These are phyloP conservation scores for Pyrenopolyporus hunteri DNA, from an alignment of 495 filamentous ascomycete species.

Conservation along the genomic window DNA sequence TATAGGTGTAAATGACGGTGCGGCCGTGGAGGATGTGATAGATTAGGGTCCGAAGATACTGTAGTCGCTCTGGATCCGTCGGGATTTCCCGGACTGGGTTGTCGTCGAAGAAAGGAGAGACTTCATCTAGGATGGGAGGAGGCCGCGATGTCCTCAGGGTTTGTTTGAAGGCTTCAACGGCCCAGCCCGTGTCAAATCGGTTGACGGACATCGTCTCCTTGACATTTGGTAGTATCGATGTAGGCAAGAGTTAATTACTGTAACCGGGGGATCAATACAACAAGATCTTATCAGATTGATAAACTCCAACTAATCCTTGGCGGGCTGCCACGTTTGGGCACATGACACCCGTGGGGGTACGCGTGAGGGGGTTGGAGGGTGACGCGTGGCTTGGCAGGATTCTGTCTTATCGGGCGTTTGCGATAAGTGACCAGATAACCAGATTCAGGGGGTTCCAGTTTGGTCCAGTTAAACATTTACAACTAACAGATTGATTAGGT, in stretches of 20 bases:
- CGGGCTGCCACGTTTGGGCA: not conserved
- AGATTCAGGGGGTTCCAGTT: too few relatives aligned
- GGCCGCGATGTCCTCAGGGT: conserved; percentile 33
- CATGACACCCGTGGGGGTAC: not conserved
- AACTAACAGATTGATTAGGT: too few relatives aligned
- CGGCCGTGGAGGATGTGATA: conserved; percentile 43
- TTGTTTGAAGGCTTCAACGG: conserved; percentile 26
- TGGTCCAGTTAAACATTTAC: too few relatives aligned
- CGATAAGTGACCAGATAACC: too few relatives aligned
- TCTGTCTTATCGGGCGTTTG: not conserved
- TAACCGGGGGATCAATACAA: not conserved
- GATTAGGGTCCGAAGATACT: conserved; percentile 45
- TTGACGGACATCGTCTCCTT: conserved; percentile 24
- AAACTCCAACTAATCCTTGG: conserved; percentile 7
- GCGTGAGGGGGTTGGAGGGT: too few relatives aligned
- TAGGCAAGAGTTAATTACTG: conserved; percentile 12
- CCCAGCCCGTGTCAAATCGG: conserved; percentile 18
- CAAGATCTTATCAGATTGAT: conserved; percentile 45
- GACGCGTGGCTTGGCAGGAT: not conserved
- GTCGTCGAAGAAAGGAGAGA: conserved; percentile 11
- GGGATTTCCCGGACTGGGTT: conserved; percentile 9
- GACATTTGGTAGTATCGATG: conserved; percentile 1
- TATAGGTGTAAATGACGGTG: conserved; percentile 44
- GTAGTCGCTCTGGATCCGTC: conserved; percentile 41
- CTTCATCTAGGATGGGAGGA: conserved; percentile 3